Conservation (phyloP, 495 filamentous ascomycete genomes). For the Podospora sp. region DNA sequence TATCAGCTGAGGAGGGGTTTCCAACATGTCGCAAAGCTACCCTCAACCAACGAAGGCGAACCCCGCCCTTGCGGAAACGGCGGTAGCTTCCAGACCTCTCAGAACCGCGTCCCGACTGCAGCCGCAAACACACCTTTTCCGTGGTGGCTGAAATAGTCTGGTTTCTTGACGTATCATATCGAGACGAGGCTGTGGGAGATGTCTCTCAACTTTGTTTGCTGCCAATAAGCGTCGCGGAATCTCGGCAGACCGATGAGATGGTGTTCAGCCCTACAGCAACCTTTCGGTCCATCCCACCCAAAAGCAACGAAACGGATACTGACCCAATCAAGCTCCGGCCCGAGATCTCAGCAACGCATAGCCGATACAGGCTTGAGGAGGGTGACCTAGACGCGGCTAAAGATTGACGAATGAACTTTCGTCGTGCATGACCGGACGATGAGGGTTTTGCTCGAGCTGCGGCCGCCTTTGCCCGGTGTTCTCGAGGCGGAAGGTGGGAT, state of each 20-base stretch:
- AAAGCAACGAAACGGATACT: background rate
- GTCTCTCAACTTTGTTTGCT: background rate
- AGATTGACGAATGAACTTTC: background rate
- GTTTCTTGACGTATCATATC: background rate
- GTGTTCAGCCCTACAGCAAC: background rate
- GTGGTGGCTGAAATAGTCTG: background rate
- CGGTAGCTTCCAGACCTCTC: background rate
- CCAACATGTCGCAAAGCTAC: background rate
- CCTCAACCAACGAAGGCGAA: background rate
- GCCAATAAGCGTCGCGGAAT: background rate
- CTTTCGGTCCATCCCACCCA: background rate
- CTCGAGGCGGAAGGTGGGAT: background rate
- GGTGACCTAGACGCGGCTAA: background rate
- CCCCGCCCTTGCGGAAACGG: background rate
- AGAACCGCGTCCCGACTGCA: background rate
- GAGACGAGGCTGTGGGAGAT: background rate
- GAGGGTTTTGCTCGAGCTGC: background rate
- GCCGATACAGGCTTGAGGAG: background rate
- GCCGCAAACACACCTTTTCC: background rate
- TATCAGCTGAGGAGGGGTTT: background rate
- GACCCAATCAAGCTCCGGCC: background rate
- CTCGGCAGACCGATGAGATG: background rate
- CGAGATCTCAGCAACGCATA: constrained; percentile 2
- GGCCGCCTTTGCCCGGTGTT: background rate
- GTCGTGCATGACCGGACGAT: background rate